Base-by-base conservation (phyloP, 2,329 filamentous ascomycete genomes). In the Aspergillus eucalypticola region DNA sequence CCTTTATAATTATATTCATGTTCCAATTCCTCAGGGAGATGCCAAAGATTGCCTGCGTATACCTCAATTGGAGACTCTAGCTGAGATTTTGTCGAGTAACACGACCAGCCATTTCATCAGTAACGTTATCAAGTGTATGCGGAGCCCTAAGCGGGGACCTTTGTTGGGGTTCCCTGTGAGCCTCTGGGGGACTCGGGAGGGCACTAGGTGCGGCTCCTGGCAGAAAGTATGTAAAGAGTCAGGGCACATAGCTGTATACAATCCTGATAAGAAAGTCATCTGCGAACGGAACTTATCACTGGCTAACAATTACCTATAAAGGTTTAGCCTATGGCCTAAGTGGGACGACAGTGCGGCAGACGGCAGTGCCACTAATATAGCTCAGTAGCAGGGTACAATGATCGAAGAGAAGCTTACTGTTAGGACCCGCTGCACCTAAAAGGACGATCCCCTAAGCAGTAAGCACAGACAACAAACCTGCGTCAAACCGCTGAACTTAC, bases 331-430 rank as follows among this genome's bases (percentile, higher is more conserved):
- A 29, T 29, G 27, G 27, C 8, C 27, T 29, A 29, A 29, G 27
- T 29, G 27, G 10, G 49, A 21, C 49, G 0, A 38, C 15, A 38
- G 10, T 51, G 49, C 41, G 53, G 53, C 54, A 56, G 41, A 25
- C 41, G 53, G 53, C 54, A 56, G 41, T 51, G 25, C 48, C 23
- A 35, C 27, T 29, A 35, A n/a, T 51, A 51, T 15, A 51, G 17
- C 8, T 51, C 32, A 35, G 27, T 35, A 19, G 10, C 15, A 35
- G 32, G 48, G 17, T 35, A 35, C 27, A 8, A 51, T 51, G 10
- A 35, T 35, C 27, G 48, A 51, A 23, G 27, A 51, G 10, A 8
- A 15, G 27, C 21, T 39, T 39, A 21, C 53, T 55, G 25, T 42
- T 10, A 42, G 39, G 39, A 11, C 39, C 15, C 8, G 39, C 39